These are phyloP conservation scores for Cicer chorassanicum DNA, from an alignment of 306 rosid species.

Conservation along the genomic window DNA sequence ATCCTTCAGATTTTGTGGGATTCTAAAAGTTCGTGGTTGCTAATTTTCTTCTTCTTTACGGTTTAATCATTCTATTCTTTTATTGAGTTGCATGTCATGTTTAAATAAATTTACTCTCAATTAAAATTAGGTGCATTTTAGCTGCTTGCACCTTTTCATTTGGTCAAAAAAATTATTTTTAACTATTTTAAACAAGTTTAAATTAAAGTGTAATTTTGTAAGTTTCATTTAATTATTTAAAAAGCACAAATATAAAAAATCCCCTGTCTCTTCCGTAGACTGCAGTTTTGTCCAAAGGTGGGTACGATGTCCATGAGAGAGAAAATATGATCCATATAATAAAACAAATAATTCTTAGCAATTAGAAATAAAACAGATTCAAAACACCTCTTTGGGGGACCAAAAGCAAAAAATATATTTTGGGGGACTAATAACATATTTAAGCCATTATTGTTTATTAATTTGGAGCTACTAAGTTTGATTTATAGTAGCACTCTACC, in stretches of 20 bases:
- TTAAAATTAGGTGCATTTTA: background rate
- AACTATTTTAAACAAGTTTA: background rate
- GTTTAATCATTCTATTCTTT: slow-evolving; percentile 1
- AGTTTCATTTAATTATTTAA: background rate
- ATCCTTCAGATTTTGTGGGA: background rate
- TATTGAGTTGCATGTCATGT: background rate
- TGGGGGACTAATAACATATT: background rate
- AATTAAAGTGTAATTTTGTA: background rate
- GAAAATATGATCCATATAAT: background rate
- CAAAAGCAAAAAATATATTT: background rate
- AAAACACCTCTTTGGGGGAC: background rate
- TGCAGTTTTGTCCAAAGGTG: background rate
- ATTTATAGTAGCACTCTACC: background rate
- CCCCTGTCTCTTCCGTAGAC: background rate
- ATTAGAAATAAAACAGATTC: background rate
- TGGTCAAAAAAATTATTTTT: background rate
- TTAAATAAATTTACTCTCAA: background rate
- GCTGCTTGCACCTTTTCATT: background rate
- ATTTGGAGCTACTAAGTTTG: background rate
- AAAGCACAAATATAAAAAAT: background rate
- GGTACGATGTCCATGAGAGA: background rate
- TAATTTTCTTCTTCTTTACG: background rate
- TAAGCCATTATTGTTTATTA: background rate
- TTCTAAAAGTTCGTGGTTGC: background rate
- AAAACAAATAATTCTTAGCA: background rate